phyloP scores from a whole-genome alignment of 208 protist genomes.

The Porcisia hertigi region DNA sequence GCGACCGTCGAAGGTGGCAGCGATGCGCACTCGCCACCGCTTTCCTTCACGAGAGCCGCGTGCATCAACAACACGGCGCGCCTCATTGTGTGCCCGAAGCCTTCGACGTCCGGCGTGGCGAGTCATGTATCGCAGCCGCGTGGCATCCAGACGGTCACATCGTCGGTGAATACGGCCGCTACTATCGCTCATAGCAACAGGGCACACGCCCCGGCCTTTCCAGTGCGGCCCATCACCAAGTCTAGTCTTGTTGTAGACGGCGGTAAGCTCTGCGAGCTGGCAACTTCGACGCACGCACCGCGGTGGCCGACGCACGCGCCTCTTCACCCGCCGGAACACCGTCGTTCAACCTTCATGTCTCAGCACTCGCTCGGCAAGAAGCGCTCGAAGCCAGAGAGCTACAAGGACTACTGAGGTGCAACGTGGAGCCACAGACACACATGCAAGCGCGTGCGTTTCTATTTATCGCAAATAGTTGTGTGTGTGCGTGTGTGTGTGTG shows the following conservation, averaged over 20 bases:
- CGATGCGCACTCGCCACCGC: conserved; percentile 11
- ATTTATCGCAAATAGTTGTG: background rate
- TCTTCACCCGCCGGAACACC: conserved; percentile 9
- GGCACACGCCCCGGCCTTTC: conserved; percentile 1
- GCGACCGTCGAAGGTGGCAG: background rate
- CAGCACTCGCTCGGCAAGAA: conserved; percentile 52
- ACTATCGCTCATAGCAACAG: conserved; percentile 1
- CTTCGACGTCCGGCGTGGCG: background rate
- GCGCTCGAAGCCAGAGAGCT: conserved; percentile 68
- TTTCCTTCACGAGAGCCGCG: conserved; percentile 25
- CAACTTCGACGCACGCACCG: conserved; percentile 9
- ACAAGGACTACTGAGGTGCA: conserved; percentile 47
- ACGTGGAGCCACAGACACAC: background rate
- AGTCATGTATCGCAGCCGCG: conserved; percentile 1
- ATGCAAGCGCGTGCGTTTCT: too few relatives aligned
- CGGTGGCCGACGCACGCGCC: conserved; percentile 20
- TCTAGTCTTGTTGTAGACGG: background rate
- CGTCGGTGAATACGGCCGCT: conserved; percentile 18
- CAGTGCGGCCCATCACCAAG: conserved; percentile 18
- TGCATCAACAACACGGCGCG: conserved; percentile 16
- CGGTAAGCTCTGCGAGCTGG: conserved; percentile 16
- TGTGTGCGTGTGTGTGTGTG: background rate
- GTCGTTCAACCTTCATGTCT: conserved; percentile 14
- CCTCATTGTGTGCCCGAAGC: background rate
- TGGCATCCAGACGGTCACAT: conserved; percentile 17